A percentile compares a stretch with the other conserved stretches of the same genome.
These are phyloP conservation scores for Xylaria scruposa DNA, from an alignment of 495 filamentous ascomycete genomes.

Conservation along the genomic window DNA sequence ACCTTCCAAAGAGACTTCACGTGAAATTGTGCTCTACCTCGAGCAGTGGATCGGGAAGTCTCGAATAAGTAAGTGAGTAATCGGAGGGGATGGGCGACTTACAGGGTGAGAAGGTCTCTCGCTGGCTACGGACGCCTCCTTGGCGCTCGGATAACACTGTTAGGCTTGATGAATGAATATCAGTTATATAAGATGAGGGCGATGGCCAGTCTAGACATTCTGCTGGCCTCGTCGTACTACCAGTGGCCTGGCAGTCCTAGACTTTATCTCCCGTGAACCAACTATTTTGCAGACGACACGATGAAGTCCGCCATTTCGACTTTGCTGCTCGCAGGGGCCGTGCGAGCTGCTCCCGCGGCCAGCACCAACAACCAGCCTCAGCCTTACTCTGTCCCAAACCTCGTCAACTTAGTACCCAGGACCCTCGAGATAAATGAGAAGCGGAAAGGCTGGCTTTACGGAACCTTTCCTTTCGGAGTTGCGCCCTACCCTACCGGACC, in stretches of 20 bases:
- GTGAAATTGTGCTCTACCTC: background rate
- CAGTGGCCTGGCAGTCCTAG: background rate
- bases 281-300: background rate
- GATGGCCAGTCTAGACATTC: background rate
- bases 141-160: background rate
- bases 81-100: background rate
- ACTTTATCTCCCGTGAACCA: conserved; percentile 2
- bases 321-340: conserved; percentile 9
- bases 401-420: conserved; percentile 4
- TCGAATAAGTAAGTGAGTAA: background rate
- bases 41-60: background rate
- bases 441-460: conserved; percentile 23
- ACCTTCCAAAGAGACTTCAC: background rate
- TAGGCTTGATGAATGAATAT: background rate
- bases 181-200: conserved; percentile 5
- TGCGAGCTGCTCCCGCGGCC: conserved; percentile 16
- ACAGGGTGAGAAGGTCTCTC: background rate
- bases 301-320: conserved; percentile 19
- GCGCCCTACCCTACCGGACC: conserved; percentile 13
- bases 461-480: conserved; percentile 19
- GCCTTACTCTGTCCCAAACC: background rate
- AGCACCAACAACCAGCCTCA: background rate
- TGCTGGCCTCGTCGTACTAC: background rate
- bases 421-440: conserved; percentile 17
- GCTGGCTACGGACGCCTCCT: background rate